phyloP scores from a whole-genome alignment of 306 rosid species.

The Dryas alaskensis region DNA sequence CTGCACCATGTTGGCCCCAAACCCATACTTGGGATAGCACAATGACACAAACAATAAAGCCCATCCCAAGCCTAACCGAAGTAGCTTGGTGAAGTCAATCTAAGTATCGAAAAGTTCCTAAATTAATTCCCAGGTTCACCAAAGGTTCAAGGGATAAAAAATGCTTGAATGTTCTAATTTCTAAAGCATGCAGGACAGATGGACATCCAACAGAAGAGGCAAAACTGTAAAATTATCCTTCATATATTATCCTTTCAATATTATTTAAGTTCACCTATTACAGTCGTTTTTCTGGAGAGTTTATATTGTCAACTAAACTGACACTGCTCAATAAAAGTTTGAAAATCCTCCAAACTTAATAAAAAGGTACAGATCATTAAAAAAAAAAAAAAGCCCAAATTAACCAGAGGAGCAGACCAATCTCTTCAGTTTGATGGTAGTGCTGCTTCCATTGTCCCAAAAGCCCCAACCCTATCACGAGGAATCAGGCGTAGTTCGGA shows the following conservation, averaged over 20 bases:
- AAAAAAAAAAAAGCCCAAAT: not conserved
- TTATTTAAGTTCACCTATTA: not conserved
- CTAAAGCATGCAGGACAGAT: not conserved
- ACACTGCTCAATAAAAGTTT: not conserved
- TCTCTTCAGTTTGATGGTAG: constrained; percentile 15
- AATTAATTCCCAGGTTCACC: not conserved
- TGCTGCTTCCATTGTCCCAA: constrained; percentile 14
- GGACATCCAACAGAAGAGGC: not conserved
- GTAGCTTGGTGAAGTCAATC: not conserved
- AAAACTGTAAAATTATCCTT: not conserved
- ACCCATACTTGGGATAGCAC: too few relatives aligned
- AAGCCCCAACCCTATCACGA: constrained; percentile 60
- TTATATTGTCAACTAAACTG: constrained; percentile 4
- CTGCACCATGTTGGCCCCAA: not conserved
- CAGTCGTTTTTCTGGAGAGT: not conserved
- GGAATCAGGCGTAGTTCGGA: constrained; percentile 62
- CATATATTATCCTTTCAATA: not conserved
- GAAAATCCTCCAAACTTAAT: constrained; percentile 3
- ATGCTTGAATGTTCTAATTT: not conserved
- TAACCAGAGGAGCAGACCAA: not conserved
- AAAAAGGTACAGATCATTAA: constrained; percentile 1
- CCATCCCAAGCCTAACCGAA: not conserved
- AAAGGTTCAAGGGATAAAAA: not conserved
- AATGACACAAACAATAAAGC: not conserved
- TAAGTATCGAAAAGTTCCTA: not conserved